Percentiles rank a stretch among this genome's conserved stretches.
phyloP scores from a whole-genome alignment of 1,284 basidiomycete genomes.

The Tausonia pullulans region DNA sequence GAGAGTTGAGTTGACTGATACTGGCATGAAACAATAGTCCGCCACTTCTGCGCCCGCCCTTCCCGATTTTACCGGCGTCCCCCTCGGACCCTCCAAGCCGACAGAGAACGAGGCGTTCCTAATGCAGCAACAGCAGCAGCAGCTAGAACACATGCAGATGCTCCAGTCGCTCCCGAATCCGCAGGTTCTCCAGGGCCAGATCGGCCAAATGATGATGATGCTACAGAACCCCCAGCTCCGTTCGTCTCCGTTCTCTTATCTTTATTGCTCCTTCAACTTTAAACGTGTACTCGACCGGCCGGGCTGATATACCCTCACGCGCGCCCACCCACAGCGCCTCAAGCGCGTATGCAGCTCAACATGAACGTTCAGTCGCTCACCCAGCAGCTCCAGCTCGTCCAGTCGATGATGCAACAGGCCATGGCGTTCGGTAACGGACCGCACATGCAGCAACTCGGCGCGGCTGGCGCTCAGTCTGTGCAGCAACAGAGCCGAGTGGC shows the following conservation, averaged over 20 bases:
- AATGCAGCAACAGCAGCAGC: conserved; percentile 8
- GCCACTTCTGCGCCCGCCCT: too few species aligned
- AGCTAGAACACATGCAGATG: not conserved
- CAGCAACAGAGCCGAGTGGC: not conserved
- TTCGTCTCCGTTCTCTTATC: not conserved
- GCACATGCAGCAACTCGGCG: not conserved
- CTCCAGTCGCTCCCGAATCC: not conserved
- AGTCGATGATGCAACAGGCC: not conserved
- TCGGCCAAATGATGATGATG: conserved; percentile 58
- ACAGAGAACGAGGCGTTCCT: not conserved
- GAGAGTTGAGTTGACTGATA: too few species aligned
- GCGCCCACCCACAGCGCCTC: not conserved
- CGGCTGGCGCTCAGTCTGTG: not conserved
- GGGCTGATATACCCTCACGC: not conserved
- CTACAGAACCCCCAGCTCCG: conserved; percentile 50
- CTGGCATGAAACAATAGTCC: too few species aligned
- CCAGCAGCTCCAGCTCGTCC: conserved; percentile 4
- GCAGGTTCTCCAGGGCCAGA: conserved; percentile 53
- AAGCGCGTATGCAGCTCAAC: conserved; percentile 17
- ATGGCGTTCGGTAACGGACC: not conserved
- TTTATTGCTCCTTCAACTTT: too few species aligned
- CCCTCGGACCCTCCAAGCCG: not conserved
- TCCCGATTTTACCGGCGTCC: too few species aligned
- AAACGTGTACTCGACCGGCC: not conserved
- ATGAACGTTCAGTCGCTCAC: conserved; percentile 13